phyloP scores from a whole-genome alignment of 768 basidiomycete genomes.

The Suillus hirtellus region DNA sequence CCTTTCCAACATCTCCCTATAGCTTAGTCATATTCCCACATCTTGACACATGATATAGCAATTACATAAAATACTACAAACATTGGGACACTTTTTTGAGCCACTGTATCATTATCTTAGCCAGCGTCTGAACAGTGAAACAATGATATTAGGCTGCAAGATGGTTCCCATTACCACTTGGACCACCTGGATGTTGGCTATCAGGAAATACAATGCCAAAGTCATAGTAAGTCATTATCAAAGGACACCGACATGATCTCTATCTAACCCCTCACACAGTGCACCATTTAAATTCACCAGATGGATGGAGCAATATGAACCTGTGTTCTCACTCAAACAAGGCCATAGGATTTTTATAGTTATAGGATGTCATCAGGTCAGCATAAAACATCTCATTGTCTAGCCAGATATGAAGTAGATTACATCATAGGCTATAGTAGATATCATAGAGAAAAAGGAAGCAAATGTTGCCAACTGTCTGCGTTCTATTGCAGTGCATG shows the following conservation, averaged over 20 bases:
- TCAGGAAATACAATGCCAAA: conserved; percentile 23
- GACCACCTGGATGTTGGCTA: conserved; percentile 27
- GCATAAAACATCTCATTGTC: not conserved
- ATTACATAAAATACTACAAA: too few relatives aligned
- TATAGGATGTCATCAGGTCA: conserved; percentile 25
- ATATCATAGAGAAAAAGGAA: conserved; percentile 43
- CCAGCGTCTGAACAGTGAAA: conserved; percentile 1
- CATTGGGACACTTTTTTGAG: too few relatives aligned
- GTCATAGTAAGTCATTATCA: conserved; percentile 25
- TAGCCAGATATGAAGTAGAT: not conserved
- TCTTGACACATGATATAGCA: too few relatives aligned
- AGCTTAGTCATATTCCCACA: too few relatives aligned
- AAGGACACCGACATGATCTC: not conserved
- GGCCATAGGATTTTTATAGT: conserved; percentile 31
- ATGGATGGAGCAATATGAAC: conserved; percentile 61
- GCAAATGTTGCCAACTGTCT: conserved; percentile 37
- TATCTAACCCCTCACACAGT: not conserved
- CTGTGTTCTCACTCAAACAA: conserved; percentile 54
- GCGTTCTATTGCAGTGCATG: conserved; percentile 35
- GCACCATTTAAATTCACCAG: conserved; percentile 42
- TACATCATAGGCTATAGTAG: conserved; percentile 38
- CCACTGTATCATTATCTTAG: not conserved
- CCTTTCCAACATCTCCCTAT: too few relatives aligned
- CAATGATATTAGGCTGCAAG: not conserved
- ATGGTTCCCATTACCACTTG: conserved; percentile 23